A percentile compares a stretch with the other conserved stretches of the same genome.
phyloP scores from a whole-genome alignment of 1,284 basidiomycete species.

The Thelephora terrestris region DNA sequence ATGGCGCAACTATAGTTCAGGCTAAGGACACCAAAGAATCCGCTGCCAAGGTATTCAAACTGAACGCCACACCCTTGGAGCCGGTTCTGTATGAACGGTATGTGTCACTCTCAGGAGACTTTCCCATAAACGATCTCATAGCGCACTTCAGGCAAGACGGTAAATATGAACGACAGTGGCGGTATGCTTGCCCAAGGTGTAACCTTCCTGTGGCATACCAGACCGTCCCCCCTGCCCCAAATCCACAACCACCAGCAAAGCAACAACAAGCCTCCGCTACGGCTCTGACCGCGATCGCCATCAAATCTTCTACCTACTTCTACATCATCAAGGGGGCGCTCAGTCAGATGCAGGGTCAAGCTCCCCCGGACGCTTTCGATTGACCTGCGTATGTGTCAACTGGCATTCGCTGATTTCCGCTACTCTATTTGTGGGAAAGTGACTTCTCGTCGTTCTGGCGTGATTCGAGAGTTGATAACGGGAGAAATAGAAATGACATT shows the following conservation, averaged over 20 bases:
- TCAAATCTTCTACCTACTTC: conserved; percentile 60
- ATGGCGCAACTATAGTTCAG: conserved; percentile 63
- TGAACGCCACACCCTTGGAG: conserved; percentile 56
- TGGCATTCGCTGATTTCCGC: not conserved
- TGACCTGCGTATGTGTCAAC: not conserved
- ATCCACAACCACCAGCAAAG: too few relatives aligned
- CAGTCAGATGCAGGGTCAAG: conserved; percentile 68
- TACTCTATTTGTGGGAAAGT: not conserved
- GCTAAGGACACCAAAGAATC: conserved; percentile 45
- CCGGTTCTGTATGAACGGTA: conserved; percentile 67
- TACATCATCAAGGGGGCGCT: conserved; percentile 68
- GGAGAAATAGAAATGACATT: not conserved
- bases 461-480: not conserved
- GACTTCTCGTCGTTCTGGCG: not conserved
- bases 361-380: conserved; percentile 67
- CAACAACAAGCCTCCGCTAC: too few relatives aligned
- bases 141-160: conserved; percentile 31
- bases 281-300: conserved; percentile 5
- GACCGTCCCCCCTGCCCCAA: conserved; percentile 47
- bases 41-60: conserved; percentile 66
- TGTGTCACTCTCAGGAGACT: conserved; percentile 13
- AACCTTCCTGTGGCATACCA: conserved; percentile 68
- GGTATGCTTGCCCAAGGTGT: conserved; percentile 68
- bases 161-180: conserved; percentile 67
- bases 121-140: conserved; percentile 1